Evolutionary conservation across 2,329 filamentous ascomycete species (phyloP), one percentile per base, ranked within the genome.

Genomic region (Fusarium temperatum): DNA sequence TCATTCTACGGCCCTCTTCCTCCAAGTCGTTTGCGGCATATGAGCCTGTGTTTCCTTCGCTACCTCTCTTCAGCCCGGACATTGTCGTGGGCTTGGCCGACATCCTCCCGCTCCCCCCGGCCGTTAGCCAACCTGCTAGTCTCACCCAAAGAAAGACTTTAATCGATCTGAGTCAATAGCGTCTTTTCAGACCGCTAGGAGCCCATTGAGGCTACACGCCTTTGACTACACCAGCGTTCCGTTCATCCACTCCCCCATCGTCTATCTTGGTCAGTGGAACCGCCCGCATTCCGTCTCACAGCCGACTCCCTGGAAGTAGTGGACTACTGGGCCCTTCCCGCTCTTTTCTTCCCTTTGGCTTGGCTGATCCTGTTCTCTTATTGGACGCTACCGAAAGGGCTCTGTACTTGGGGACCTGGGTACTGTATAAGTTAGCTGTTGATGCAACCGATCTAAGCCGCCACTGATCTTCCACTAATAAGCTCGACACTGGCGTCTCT

Each of bases 211-310:
- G 57, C 59, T 67, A 50, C 60, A 66, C 67, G 54, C 64, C 60
- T 64, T 68, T 68, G 32, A 61, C 56, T 68, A 64, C 63, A 58
- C 67, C 69, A 70, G 41, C 48, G 57, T 65, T 63, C 73, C 48
- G 57, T 65, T 63, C 73, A 57, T 32, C 56, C 70, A 72, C 70
- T 66, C 64, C 66, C 70, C 63, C 66, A 68, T 62, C 68, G 45
- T 66, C 68, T 61, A 50, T 68, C 68, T 63, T 63, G 61, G 57
- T 61, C 62, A 63, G 77, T 78, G 75, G 77, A 71, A 59, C 77
- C 70, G 63, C 73, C 74, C 74, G 68, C 75, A 78, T 78, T 78
- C 77, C 75, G 65, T 65, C 63, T 62, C 45, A 64, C 62, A 70
- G 73, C 73, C 73, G 48, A 63, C 70, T 73, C 73, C 66, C 68